phyloP scores from a whole-genome alignment of 1,284 basidiomycete genomes.

The Trametes hirsuta region DNA sequence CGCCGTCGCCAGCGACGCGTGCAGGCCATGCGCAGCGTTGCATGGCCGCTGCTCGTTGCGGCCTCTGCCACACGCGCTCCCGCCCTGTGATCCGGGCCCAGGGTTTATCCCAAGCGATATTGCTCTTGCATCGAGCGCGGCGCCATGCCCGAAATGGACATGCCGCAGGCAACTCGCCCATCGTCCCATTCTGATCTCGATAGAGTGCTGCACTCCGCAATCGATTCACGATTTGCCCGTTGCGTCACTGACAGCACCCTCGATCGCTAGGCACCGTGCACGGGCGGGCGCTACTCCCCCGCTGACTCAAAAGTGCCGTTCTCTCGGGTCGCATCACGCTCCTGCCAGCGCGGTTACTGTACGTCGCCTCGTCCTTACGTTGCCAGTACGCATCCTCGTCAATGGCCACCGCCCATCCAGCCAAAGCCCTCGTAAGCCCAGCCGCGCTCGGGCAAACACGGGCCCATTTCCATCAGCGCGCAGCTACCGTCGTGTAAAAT shows the following conservation, averaged over 20 bases:
- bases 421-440: not conserved
- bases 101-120: not conserved
- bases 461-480: too few species aligned
- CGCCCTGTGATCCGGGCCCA: not conserved
- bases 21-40: not conserved
- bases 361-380: too few species aligned
- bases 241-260: conserved; percentile 14
- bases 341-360: too few species aligned
- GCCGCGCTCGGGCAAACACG: too few species aligned
- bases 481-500: not conserved
- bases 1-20: conserved; percentile 8
- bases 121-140: not conserved
- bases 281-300: not conserved
- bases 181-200: conserved; percentile 14
- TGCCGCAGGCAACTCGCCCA: conserved; percentile 10
- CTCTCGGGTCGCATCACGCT: not conserved
- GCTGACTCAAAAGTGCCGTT: not conserved
- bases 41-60: not conserved
- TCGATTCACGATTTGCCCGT: not conserved
- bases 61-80: not conserved
- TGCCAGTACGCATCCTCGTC: too few species aligned
- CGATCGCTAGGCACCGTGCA: conserved; percentile 3
- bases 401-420: not conserved
- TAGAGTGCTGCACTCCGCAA: not conserved
- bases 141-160: conserved; percentile 2